Conservation (phyloP, 1,284 basidiomycete species). For the Binderoboletus segoi region DNA sequence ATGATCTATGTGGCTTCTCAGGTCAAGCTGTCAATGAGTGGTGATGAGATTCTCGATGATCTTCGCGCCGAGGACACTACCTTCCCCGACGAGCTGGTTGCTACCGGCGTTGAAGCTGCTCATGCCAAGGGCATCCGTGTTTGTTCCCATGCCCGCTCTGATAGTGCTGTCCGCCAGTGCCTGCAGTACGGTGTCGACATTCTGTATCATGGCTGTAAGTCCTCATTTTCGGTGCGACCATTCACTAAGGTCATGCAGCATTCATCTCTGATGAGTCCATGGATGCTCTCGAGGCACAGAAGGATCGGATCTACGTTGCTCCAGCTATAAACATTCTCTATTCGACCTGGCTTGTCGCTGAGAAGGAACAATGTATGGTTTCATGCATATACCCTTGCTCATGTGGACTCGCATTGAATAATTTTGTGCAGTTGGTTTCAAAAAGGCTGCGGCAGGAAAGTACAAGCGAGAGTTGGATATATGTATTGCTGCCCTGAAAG, state of each 20-base stretch:
- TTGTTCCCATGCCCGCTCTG: conserved; percentile 38
- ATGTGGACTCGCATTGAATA: background rate
- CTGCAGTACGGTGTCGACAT: conserved; percentile 38
- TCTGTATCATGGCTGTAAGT: conserved; percentile 31
- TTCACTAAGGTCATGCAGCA: conserved; percentile 14
- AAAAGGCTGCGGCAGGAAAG: conserved; percentile 19
- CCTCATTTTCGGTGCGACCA: background rate
- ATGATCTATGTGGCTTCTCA: background rate
- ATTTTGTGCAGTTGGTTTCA: conserved; percentile 25
- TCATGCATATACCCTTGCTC: background rate
- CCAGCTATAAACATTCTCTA: conserved; percentile 38
- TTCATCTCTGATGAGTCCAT: conserved; percentile 39
- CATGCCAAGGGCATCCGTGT: conserved; percentile 36
- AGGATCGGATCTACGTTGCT: conserved; percentile 34
- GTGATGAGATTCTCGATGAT: conserved; percentile 39
- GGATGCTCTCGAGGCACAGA: conserved; percentile 37
- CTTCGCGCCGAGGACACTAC: conserved; percentile 38
- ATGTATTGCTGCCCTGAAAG: conserved; percentile 35
- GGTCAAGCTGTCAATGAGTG: conserved; percentile 37
- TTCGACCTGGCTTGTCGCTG: conserved; percentile 28
- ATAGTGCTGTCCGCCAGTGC: conserved; percentile 31
- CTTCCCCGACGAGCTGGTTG: conserved; percentile 35
- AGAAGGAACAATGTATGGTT: conserved; percentile 25
- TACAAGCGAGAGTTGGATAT: conserved; percentile 35
- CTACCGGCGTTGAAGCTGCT: conserved; percentile 34